These are phyloP conservation scores for Plasmodium cynomolgi DNA, from an alignment of 169 alveolate species.

Conservation along the genomic window DNA sequence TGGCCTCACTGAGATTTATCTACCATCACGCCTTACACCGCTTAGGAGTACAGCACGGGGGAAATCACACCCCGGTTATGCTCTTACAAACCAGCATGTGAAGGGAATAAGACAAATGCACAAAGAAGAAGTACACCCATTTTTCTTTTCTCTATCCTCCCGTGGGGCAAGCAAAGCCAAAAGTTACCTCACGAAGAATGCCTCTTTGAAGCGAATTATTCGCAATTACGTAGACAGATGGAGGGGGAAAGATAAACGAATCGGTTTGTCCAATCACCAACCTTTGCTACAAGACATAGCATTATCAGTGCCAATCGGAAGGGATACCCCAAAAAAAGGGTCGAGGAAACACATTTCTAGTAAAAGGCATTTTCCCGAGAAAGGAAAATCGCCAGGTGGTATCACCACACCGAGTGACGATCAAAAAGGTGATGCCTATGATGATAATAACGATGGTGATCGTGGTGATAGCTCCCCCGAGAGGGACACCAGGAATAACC, in stretches of 20 bases:
- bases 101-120: neutral
- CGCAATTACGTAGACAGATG: neutral
- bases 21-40: neutral
- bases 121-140: neutral
- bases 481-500: neutral
- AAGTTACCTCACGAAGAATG: neutral
- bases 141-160: neutral
- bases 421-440: neutral
- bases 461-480: neutral
- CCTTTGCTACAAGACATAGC: neutral
- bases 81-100: neutral
- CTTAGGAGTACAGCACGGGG: neutral
- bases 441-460: neutral
- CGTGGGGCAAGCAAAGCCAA: neutral
- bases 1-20: neutral
- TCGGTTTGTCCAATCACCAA: neutral
- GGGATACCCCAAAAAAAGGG: neutral
- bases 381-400: neutral
- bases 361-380: neutral
- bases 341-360: neutral
- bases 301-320: neutral
- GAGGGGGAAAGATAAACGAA: neutral
- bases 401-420: neutral
- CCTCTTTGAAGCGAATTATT: neutral
- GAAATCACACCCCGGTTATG: neutral